Evolutionary conservation across 2,329 filamentous ascomycete species (phyloP).

Genomic region (Sporothrix pallida): DNA sequence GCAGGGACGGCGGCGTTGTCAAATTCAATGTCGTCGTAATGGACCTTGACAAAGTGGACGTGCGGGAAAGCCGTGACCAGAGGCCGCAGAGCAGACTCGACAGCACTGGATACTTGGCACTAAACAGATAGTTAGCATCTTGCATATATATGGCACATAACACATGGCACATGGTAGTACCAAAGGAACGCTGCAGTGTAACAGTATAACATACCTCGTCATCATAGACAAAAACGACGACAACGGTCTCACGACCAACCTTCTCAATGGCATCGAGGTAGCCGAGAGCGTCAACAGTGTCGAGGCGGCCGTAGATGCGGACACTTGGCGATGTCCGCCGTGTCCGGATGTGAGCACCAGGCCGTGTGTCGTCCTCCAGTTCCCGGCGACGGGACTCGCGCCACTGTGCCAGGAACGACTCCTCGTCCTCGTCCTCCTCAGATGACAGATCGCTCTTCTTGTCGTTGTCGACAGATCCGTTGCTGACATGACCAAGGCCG

Average conservation of each 20-base stretch:
- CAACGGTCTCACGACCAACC: conserved; percentile 77
- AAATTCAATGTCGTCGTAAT: conserved; percentile 93
- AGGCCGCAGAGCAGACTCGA: conserved; percentile 77
- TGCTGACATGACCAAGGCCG: conserved; percentile 49
- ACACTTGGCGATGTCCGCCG: conserved; percentile 77
- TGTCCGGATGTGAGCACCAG: conserved; percentile 54
- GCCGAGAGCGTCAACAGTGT: conserved; percentile 84
- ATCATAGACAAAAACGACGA: conserved; percentile 94
- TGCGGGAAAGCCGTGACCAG: conserved; percentile 74
- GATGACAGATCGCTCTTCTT: conserved; percentile 47
- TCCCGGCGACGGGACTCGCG: conserved; percentile 79
- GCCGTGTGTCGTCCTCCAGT: conserved; percentile 66
- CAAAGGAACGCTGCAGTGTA: conserved; percentile 12
- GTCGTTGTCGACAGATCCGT: conserved; percentile 45
- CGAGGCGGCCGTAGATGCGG: conserved; percentile 77
- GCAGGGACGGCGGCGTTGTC: conserved; percentile 87
- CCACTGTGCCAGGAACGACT: conserved; percentile 84
- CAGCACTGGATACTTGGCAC: conserved; percentile 78
- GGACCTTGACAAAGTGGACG: conserved; percentile 86
- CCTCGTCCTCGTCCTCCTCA: conserved; percentile 70
- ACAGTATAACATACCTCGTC: conserved; percentile 65
- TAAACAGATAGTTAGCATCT: conserved; percentile 47
- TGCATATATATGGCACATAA: too few species aligned
- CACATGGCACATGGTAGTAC: neutral
- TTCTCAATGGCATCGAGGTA: conserved; percentile 98